phyloP scores from a whole-genome alignment of 371 early-diverging fungal genomes.

The Mortierella sp. region DNA sequence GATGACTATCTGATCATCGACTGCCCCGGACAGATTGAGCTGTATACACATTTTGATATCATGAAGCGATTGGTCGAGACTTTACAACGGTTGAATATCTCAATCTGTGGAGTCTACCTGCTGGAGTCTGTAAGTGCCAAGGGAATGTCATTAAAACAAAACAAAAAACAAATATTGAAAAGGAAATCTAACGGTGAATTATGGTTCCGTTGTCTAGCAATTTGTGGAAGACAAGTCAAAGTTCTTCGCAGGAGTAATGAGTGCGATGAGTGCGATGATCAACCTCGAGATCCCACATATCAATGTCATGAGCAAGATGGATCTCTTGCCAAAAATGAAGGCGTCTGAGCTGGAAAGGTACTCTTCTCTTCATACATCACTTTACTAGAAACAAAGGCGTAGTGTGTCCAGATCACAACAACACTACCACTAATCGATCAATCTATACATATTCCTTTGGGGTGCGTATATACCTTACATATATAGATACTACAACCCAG shows the following conservation, averaged over 20 bases:
- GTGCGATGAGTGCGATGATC: constrained; percentile 95
- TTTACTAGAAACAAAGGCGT: too few relatives aligned
- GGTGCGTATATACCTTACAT: not conserved
- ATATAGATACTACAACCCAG: constrained; percentile 85
- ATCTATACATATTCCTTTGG: too few relatives aligned
- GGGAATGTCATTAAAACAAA: too few relatives aligned
- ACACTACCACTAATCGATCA: not conserved
- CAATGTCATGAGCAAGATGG: constrained; percentile 98
- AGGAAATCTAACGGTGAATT: too few relatives aligned
- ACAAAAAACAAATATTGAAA: too few relatives aligned
- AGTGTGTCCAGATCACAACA: too few relatives aligned
- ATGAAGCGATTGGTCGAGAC: constrained; percentile 86
- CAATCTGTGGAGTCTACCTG: constrained; percentile 92
- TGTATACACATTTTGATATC: constrained; percentile 98
- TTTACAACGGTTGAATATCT: constrained; percentile 76
- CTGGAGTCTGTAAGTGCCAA: constrained; percentile 82
- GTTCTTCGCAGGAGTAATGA: constrained; percentile 95
- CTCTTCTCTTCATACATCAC: too few relatives aligned
- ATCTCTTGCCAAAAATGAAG: constrained; percentile 78
- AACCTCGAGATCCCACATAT: constrained; percentile 96
- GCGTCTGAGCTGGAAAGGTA: constrained; percentile 70
- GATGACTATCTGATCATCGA: constrained; percentile 98
- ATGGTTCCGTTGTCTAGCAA: constrained; percentile 63
- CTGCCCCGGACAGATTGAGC: constrained; percentile 99
- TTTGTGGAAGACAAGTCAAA: constrained; percentile 95